Percentiles rank a stretch among this genome's conserved stretches.
Conservation (phyloP, 768 basidiomycete genomes). For the Brasilioporus rufonigricans region DNA sequence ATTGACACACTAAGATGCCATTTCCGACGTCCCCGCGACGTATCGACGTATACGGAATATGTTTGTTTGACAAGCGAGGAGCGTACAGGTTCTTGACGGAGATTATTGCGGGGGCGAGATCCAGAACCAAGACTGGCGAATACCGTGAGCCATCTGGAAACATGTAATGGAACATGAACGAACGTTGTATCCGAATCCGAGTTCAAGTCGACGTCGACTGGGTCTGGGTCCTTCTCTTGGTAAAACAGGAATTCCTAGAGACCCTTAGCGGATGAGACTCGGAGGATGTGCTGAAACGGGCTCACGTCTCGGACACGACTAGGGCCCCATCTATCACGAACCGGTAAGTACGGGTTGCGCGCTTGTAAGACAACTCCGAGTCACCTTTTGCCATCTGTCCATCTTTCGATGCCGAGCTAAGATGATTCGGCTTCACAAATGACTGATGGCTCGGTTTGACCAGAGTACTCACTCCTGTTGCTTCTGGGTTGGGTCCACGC, state of each 20-base stretch:
- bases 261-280: neutral
- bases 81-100: constrained; percentile 31
- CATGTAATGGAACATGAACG: constrained; percentile 17
- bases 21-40: constrained; percentile 62
- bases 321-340: constrained; percentile 61
- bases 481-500: constrained; percentile 62
- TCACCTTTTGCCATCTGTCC: constrained; percentile 71
- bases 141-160: constrained; percentile 2
- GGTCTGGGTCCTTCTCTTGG: constrained; percentile 59
- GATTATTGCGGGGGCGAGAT: constrained; percentile 25
- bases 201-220: constrained; percentile 45
- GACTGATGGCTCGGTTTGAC: constrained; percentile 1
- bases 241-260: constrained; percentile 75
- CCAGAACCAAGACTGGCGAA: constrained; percentile 30
- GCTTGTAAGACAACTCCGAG: neutral
- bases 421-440: constrained; percentile 3
- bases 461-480: constrained; percentile 53
- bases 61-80: constrained; percentile 74
- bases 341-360: neutral
- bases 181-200: constrained; percentile 54
- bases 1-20: constrained; percentile 72
- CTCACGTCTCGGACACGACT: constrained; percentile 74
- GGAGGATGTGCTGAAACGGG: constrained; percentile 8
- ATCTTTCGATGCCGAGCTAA: constrained; percentile 74
- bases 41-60: constrained; percentile 75